These are phyloP conservation scores for Anthracocystis panici-leucophaei DNA, from an alignment of 1,284 basidiomycete species.

Conservation along the genomic window DNA sequence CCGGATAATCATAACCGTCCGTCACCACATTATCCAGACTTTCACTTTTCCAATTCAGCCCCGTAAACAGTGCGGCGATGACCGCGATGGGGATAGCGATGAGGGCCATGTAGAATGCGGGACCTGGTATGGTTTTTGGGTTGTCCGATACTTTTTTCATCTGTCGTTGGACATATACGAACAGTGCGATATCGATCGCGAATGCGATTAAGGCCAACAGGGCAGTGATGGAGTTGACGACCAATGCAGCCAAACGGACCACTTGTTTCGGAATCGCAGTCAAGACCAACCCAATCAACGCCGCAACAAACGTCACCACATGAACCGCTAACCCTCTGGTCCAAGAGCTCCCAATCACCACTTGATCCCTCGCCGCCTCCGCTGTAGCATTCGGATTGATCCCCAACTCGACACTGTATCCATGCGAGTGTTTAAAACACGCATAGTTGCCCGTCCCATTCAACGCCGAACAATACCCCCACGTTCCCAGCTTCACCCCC, in stretches of 20 bases:
- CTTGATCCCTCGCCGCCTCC: constrained; percentile 17
- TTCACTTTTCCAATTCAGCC: constrained; percentile 31
- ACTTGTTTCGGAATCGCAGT: constrained; percentile 33
- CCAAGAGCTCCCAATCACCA: constrained; percentile 40
- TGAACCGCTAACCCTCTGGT: constrained; percentile 50
- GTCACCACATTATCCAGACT: constrained; percentile 13
- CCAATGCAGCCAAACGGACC: constrained; percentile 19
- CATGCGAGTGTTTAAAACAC: constrained; percentile 45
- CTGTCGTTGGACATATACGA: constrained; percentile 36
- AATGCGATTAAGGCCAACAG: constrained; percentile 34
- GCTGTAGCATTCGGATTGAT: constrained; percentile 19
- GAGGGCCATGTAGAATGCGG: constrained; percentile 49
- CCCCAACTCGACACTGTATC: constrained; percentile 38
- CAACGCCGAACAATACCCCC: constrained; percentile 49
- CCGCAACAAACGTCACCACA: constrained; percentile 42
- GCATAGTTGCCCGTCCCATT: constrained; percentile 21
- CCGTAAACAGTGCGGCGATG: constrained; percentile 9
- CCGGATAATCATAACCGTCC: constrained; percentile 25
- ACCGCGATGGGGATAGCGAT: constrained; percentile 31
- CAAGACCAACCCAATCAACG: constrained; percentile 30
- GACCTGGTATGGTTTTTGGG: constrained; percentile 22
- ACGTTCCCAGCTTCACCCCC: constrained; percentile 33
- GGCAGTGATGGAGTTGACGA: constrained; percentile 19
- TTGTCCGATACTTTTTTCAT: constrained; percentile 16
- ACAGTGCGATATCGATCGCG: constrained; percentile 41